Base-by-base conservation (phyloP, 2,329 filamentous ascomycete genomes). In the Ambrosiella xylebori region DNA sequence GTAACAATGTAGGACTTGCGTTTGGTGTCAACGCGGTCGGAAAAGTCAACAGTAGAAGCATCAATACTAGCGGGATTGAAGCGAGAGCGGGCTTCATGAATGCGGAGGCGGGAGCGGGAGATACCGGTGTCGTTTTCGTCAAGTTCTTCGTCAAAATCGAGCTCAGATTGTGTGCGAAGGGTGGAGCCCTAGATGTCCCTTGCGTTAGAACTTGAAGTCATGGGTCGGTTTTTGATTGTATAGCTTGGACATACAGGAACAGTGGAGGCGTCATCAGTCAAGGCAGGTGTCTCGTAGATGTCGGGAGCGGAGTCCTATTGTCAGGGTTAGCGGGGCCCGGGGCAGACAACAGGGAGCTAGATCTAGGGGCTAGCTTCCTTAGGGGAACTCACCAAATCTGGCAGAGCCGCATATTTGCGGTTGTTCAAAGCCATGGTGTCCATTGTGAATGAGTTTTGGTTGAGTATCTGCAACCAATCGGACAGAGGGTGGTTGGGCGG, bases 251-350 rank as follows among this genome's bases (percentile, higher is more conserved):
- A 70, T 73, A 91, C 87, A 58, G 84, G 86, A 59, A 89, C 74
- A 53, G 89, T 95, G 19, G 89, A 95, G 62, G 82, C 86, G 70
- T 95, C 90, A 67, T 95, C 88, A 59, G 86, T 91, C 63, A 96
- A 75, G 58, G 95, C 90, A 63, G 91, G 90, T 13, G 93, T 97
- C 71, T 97, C 91, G 75, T 96, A 97, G 65, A 95, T 88, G 67
- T 97, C 93, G 63, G 90, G 90, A 36, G 90, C 89, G 57, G 85
- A 86, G 71, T 96, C 90, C 86, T 94, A 64, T 17, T 44, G 17
- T 36, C n/a, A 40, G 40, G 39, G 53, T 59, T 54, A 59, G 57
- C 54, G 37, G 40, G 36, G 15, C 38, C 5, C 36, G 5, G 38
- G 68, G 62, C 67, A 55, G 37, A n/a, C 15, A 49, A n/a, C 15